These are phyloP conservation scores for Heterobasidion occidentale DNA, from an alignment of 1,284 basidiomycete species.

Conservation along the genomic window DNA sequence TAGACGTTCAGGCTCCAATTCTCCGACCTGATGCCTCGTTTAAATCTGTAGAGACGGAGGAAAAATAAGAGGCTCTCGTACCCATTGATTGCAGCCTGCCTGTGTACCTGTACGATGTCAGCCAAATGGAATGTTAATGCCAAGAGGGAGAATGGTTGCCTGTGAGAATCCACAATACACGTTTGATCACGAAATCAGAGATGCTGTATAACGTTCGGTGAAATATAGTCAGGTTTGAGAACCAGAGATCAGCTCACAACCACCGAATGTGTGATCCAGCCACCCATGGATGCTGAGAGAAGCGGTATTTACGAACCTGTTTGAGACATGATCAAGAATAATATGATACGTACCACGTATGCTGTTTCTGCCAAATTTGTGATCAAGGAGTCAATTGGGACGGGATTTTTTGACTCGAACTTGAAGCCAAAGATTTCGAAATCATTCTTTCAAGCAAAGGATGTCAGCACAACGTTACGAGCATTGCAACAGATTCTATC, in stretches of 20 bases:
- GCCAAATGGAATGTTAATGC: neutral
- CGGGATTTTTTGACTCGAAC: slow-evolving; percentile 29
- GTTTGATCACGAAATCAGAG: slow-evolving; percentile 57
- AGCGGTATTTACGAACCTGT: slow-evolving; percentile 22
- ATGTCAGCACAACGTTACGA: neutral
- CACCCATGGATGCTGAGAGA: slow-evolving; percentile 46
- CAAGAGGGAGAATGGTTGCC: slow-evolving; percentile 23
- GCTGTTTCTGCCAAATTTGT: slow-evolving; percentile 49
- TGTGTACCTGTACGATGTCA: slow-evolving; percentile 27
- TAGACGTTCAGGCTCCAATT: slow-evolving; percentile 48
- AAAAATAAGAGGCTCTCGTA: slow-evolving; percentile 9
- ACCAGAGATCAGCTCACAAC: slow-evolving; percentile 32
- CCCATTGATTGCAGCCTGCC: slow-evolving; percentile 65
- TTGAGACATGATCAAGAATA: neutral
- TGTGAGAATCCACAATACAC: slow-evolving; percentile 53
- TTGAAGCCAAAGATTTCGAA: slow-evolving; percentile 48
- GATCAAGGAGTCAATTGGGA: slow-evolving; percentile 57
- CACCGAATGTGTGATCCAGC: slow-evolving; percentile 48
- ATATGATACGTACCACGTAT: slow-evolving; percentile 34
- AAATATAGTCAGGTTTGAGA: neutral
- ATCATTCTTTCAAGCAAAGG: slow-evolving; percentile 33
- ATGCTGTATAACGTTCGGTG: slow-evolving; percentile 23
- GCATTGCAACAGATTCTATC: neutral
- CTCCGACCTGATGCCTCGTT: slow-evolving; percentile 35
- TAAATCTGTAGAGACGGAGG: neutral